These are phyloP conservation scores for Penicillium macrosclerotiorum DNA, from an alignment of 495 filamentous ascomycete genomes.

Conservation along the genomic window DNA sequence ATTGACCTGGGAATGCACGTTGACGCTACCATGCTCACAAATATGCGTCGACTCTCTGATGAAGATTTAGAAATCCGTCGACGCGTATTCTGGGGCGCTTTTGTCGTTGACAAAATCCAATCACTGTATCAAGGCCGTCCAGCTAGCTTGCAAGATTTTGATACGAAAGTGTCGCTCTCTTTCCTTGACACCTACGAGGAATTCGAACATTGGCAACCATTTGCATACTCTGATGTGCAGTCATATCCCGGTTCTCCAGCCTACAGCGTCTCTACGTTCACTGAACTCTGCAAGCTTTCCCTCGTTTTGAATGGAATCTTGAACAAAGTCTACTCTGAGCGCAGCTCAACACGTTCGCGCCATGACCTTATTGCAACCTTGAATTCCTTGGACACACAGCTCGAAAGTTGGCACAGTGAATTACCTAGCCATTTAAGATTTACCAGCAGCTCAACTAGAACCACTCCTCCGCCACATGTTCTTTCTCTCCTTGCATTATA, in stretches of 20 bases:
- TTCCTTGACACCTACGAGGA: constrained; percentile 38
- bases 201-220: constrained; percentile 29
- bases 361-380: constrained; percentile 18
- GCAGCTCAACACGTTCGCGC: constrained; percentile 16
- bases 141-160: constrained; percentile 20
- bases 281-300: constrained; percentile 25
- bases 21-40: constrained; percentile 16
- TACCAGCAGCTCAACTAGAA: constrained; percentile 1
- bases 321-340: constrained; percentile 26
- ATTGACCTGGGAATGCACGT: constrained; percentile 42
- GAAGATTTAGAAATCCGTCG: constrained; percentile 41
- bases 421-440: constrained; percentile 22
- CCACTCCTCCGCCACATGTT: constrained; percentile 16
- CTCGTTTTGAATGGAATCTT: constrained; percentile 26
- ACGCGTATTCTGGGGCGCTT: constrained; percentile 43
- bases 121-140: constrained; percentile 36
- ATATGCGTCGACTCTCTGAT: constrained; percentile 16
- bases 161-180: constrained; percentile 23
- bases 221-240: constrained; percentile 15
- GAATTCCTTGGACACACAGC: constrained; percentile 11
- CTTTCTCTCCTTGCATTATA: constrained; percentile 21
- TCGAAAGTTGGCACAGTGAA: constrained; percentile 17
- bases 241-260: constrained; percentile 16
- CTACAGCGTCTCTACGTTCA: constrained; percentile 28
- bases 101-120: constrained; percentile 39